Base-by-base conservation (phyloP, 257 asterid species). In the Nicotiana otophora region DNA sequence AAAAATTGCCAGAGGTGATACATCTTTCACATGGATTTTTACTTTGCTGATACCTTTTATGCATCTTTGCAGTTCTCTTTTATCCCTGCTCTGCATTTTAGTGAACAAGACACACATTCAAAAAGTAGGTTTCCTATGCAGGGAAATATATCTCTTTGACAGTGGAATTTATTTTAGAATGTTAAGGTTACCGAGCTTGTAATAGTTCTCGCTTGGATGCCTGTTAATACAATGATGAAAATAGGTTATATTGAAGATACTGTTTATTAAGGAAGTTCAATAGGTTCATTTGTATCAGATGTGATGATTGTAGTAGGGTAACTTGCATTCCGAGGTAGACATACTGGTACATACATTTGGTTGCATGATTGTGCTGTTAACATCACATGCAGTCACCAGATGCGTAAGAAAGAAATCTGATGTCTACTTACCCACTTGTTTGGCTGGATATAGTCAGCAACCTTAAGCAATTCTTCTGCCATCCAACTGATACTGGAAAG, bases 401-500 rank as follows among this genome's bases (percentile, higher is more conserved):
- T 28, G 19, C 26, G 8, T 51, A 48, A 48, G 16, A 75, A 75
- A 51, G 80, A 75, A 51, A 75, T 15, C 8, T 28, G 46, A 53
- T 28, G 64, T 75, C 62, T 5, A 87, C 98, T 94, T 85, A 95
- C 97, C 99, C 99, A 94, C 86, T 92, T 95, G 90, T 95, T 88
- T 10, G 99, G 99, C 87, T 94, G 96, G 88, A 91, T 91, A 88
- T 94, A 95, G 78, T 92, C 98, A 64, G 99, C 99, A 51, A 95
- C 99, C 88, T 88, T 92, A 62, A 94, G 94, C 78, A 95, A 84
- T 58, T 95, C 99, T 77, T 95, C 99, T 57, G 98, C 98, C 98
- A 95, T 92, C 99, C 99, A 95, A 42, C 95, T 87, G 26, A 91
- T 92, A 63, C 88, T 89, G 68, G 99, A 95, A 48, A 95, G 89